Evolutionary conservation across 257 asterid species (phyloP).

Genomic region (Rhazya stricta): DNA sequence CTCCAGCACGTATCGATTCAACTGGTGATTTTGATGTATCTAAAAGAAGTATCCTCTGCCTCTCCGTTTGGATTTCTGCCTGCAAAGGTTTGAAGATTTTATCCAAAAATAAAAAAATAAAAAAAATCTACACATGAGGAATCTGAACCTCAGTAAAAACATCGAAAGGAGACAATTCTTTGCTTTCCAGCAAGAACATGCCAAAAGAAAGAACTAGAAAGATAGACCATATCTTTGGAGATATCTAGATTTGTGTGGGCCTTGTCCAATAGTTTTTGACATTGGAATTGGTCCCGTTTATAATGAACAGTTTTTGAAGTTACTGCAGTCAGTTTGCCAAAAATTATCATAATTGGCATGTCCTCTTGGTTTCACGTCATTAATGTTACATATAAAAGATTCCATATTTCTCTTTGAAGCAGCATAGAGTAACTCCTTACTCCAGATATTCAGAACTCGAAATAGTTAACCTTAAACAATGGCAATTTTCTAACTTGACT

Average conservation of each 20-base stretch:
- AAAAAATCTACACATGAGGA: neutral
- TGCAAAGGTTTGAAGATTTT: conserved; percentile 21
- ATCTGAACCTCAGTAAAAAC: neutral
- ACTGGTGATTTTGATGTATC: conserved; percentile 94
- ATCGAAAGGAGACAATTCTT: neutral
- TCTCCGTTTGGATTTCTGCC: conserved; percentile 99
- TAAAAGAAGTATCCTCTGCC: conserved; percentile 82
- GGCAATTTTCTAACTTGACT: neutral
- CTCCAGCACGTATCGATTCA: conserved; percentile 92
- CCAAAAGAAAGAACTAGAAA: neutral
- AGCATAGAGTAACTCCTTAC: neutral
- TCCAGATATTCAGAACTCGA: neutral
- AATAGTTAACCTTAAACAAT: neutral
- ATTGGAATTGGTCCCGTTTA: neutral
- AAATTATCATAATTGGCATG: neutral
- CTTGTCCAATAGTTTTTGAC: neutral
- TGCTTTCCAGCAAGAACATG: neutral
- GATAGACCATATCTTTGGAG: neutral
- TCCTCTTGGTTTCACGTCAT: neutral
- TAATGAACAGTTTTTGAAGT: neutral
- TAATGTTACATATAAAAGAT: neutral
- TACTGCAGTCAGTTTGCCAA: neutral
- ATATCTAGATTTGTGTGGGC: neutral
- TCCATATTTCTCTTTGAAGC: neutral
- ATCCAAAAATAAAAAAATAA: neutral